Evolutionary conservation across 495 filamentous ascomycete genomes (phyloP).

Genomic region (Aspergillus coremiiformis): DNA sequence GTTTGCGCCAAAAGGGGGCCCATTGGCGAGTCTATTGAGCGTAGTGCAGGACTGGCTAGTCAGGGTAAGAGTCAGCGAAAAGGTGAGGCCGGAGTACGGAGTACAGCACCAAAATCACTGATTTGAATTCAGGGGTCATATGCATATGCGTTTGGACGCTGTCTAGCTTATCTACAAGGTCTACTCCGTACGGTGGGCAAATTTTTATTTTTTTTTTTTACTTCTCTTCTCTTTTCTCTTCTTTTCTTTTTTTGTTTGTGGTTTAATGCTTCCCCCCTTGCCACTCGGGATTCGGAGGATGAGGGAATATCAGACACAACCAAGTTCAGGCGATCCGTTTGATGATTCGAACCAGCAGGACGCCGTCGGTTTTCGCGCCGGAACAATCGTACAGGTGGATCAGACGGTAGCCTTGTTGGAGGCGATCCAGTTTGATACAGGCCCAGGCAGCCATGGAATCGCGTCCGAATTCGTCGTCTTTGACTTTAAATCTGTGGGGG

Average conservation of each 20-base stretch:
- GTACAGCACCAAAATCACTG: no score
- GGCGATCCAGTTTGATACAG: constrained; percentile 73
- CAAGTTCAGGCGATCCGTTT: constrained; percentile 38
- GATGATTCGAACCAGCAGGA: constrained; percentile 61
- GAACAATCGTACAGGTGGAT: constrained; percentile 61
- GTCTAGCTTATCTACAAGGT: no score
- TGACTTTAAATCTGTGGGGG: constrained; percentile 65
- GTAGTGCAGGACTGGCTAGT: no score
- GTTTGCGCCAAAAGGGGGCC: no score
- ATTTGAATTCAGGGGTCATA: no score
- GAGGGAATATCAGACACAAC: background rate
- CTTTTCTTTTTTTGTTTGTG: background rate
- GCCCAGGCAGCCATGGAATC: constrained; percentile 81
- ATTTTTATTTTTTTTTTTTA: background rate
- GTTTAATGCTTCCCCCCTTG: no score
- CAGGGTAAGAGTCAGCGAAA: no score
- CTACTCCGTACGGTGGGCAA: background rate
- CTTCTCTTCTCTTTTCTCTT: background rate
- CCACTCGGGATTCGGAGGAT: background rate
- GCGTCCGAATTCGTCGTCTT: constrained; percentile 69
- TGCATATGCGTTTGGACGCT: no score
- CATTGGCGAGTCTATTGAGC: no score
- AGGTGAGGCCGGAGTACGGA: no score
- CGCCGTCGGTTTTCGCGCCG: constrained; percentile 53
- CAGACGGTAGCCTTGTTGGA: constrained; percentile 68